These are phyloP conservation scores for Mrakia hoshinonis DNA, from an alignment of 768 basidiomycete genomes.

Conservation along the genomic window DNA sequence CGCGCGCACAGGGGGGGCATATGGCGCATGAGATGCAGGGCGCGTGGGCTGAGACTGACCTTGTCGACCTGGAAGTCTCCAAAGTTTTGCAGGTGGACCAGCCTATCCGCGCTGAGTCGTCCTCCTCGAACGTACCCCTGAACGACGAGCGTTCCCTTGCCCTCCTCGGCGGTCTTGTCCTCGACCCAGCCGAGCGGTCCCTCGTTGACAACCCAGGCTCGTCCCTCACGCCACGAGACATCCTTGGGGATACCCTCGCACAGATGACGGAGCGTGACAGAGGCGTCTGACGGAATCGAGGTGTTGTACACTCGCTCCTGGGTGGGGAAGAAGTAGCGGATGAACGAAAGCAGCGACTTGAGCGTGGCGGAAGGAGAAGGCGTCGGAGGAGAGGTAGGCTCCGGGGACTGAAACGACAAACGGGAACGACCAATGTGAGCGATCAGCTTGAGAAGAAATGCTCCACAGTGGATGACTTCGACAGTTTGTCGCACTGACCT, in stretches of 20 bases:
- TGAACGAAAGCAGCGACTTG: conserved; percentile 86
- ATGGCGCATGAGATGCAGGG: not conserved
- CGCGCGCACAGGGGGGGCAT: too few relatives aligned
- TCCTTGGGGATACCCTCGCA: conserved; percentile 76
- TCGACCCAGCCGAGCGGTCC: conserved; percentile 24
- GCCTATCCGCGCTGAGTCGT: conserved; percentile 65
- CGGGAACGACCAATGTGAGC: not conserved
- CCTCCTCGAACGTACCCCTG: conserved; percentile 79
- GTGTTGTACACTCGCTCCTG: conserved; percentile 57
- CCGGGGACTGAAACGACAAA: conserved; percentile 10
- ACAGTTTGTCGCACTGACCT: conserved; percentile 43
- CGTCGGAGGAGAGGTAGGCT: conserved; percentile 13
- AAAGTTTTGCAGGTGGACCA: conserved; percentile 76
- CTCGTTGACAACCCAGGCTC: conserved; percentile 68
- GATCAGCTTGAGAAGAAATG: not conserved
- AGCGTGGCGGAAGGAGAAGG: conserved; percentile 48
- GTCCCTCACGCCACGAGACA: conserved; percentile 71
- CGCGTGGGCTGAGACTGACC: conserved; percentile 44
- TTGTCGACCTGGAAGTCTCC: conserved; percentile 81
- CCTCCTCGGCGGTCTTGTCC: conserved; percentile 39
- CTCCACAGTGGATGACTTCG: not conserved
- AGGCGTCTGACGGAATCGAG: conserved; percentile 50
- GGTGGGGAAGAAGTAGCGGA: conserved; percentile 84
- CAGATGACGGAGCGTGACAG: conserved; percentile 65
- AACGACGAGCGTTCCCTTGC: conserved; percentile 56